phyloP scores from a whole-genome alignment of 345 rosid genomes.

The Garcia nutans region DNA sequence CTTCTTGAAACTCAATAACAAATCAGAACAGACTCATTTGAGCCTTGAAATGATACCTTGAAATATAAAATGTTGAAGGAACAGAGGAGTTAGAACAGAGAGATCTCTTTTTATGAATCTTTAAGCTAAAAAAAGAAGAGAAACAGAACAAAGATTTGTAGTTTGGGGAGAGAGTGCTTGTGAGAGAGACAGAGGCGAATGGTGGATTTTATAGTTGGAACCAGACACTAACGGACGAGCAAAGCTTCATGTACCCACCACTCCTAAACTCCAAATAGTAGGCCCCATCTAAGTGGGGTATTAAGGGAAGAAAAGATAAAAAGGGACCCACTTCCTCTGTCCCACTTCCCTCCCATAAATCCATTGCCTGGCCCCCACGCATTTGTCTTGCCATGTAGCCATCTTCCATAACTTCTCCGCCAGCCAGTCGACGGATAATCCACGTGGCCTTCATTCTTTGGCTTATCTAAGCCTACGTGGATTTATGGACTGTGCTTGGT shows the following conservation, averaged over 20 bases:
- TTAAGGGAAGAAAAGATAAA: not conserved
- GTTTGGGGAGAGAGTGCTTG: not conserved
- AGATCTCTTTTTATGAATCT: conserved; percentile 8
- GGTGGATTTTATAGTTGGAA: conserved; percentile 16
- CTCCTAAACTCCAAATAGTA: not conserved
- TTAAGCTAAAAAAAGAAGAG: not conserved
- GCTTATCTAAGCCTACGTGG: conserved; percentile 3
- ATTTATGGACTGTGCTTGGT: not conserved
- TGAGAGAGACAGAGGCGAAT: not conserved
- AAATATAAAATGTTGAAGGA: not conserved
- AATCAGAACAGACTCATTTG: conserved; percentile 5
- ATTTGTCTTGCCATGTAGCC: not conserved
- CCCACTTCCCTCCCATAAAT: not conserved
- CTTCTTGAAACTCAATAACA: too few species aligned
- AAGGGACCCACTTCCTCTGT: not conserved
- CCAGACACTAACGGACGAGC: conserved; percentile 8
- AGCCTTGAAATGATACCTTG: not conserved
- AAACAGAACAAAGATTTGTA: not conserved
- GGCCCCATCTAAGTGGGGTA: conserved; percentile 1
- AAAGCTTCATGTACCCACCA: not conserved
- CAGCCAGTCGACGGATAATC: not conserved
- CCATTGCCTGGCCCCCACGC: conserved; percentile 5
- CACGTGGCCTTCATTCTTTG: conserved; percentile 28
- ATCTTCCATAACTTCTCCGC: conserved; percentile 9
- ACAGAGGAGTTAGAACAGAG: conserved; percentile 18